Evolutionary conservation across 345 rosid genomes (phyloP).

Genomic region (Garcia nutans): DNA sequence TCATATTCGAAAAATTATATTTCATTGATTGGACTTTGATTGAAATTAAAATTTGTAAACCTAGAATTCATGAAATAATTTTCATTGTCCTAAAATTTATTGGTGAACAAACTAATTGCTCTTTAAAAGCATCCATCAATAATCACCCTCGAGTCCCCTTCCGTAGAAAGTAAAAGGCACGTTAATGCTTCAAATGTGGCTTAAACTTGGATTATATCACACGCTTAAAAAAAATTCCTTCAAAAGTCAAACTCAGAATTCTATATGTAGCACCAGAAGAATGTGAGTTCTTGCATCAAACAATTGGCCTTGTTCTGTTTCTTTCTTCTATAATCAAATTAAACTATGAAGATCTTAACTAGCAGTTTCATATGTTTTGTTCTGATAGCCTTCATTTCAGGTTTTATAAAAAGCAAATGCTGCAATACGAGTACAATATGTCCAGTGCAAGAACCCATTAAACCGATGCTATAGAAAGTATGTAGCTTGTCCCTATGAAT

Average conservation of each 20-base stretch:
- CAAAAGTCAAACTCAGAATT: constrained; percentile 1
- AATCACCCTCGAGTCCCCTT: background rate
- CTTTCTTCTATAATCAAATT: background rate
- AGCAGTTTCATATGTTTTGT: constrained; percentile 7
- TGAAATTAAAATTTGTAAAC: too few species aligned
- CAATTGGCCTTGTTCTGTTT: background rate
- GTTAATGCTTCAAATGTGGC: constrained; percentile 9
- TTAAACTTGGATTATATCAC: background rate
- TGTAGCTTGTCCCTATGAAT: constrained; percentile 34
- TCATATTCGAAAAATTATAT: too few species aligned
- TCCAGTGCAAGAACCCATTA: background rate
- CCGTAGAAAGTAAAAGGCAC: background rate
- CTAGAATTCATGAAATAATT: too few species aligned
- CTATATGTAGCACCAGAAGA: constrained; percentile 7
- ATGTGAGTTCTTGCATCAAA: background rate
- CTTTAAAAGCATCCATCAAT: background rate
- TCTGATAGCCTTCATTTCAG: constrained; percentile 18
- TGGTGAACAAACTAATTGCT: background rate
- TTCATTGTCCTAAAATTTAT: too few species aligned
- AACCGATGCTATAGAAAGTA: constrained; percentile 28
- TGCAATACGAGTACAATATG: background rate
- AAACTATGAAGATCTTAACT: constrained; percentile 17
- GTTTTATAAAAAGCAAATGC: constrained; percentile 22
- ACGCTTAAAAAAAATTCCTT: background rate
- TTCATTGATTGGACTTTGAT: too few species aligned